A percentile compares a stretch with the other conserved stretches of the same genome.
Evolutionary conservation across 257 asterid genomes (phyloP).

Genomic region (Przewalskia tangutica): DNA sequence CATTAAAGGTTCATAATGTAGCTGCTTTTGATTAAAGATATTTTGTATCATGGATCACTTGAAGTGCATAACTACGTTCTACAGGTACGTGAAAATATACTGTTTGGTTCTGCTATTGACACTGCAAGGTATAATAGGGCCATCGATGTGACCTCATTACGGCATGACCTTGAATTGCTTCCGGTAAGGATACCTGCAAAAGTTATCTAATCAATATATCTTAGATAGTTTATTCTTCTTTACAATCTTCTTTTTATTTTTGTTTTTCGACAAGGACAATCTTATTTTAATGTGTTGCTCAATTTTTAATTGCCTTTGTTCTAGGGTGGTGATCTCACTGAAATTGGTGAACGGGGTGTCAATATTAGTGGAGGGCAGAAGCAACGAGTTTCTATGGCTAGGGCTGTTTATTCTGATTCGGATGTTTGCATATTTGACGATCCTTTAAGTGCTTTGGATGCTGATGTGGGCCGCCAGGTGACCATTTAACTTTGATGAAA

Average conservation of each 20-base stretch:
- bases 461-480: constrained; percentile 97
- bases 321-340: constrained; percentile 97
- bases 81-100: constrained; percentile 91
- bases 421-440: constrained; percentile 92
- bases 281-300: neutral
- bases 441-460: constrained; percentile 97
- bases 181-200: constrained; percentile 42
- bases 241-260: neutral
- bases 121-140: constrained; percentile 57
- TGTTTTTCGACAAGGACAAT: neutral
- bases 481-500: constrained; percentile 5
- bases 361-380: constrained; percentile 99
- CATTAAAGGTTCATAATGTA: neutral
- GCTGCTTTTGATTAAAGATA: neutral
- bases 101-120: constrained; percentile 67
- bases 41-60: neutral
- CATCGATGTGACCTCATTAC: constrained; percentile 66
- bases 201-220: neutral
- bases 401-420: constrained; percentile 90
- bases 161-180: constrained; percentile 80
- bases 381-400: constrained; percentile 98
- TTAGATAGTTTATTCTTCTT: neutral
- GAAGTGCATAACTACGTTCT: constrained; percentile 11
- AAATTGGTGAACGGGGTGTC: constrained; percentile 99
- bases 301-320: constrained; percentile 3